Evolutionary conservation across 208 protist genomes (phyloP).

Genomic region (Trypanosoma cruzi): DNA sequence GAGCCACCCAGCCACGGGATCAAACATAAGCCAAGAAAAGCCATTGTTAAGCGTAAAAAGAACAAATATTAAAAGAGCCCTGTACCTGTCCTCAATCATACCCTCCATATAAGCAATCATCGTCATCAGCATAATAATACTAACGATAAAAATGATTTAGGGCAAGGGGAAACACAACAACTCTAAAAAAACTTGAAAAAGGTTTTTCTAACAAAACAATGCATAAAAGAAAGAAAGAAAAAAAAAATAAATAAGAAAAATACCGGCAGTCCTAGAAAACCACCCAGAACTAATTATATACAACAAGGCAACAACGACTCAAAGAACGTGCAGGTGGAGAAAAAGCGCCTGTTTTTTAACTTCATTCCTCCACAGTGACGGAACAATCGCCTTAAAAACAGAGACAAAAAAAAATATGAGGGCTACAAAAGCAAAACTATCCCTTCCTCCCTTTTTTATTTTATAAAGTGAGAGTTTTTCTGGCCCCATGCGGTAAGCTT

Average conservation of each 20-base stretch:
- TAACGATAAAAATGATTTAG: slow-evolving; percentile 3
- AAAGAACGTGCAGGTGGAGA: too few species aligned
- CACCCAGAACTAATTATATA: too few species aligned
- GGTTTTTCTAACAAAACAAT: neutral
- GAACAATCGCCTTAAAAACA: neutral
- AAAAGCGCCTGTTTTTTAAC: too few species aligned
- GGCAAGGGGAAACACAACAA: slow-evolving; percentile 3
- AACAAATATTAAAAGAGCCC: slow-evolving; percentile 79
- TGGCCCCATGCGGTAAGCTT: slow-evolving; percentile 10
- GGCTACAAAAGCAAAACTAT: slow-evolving; percentile 5
- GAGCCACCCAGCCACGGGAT: slow-evolving; percentile 75
- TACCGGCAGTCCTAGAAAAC: too few species aligned
- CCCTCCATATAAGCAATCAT: neutral
- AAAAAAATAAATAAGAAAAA: too few species aligned
- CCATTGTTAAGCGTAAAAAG: slow-evolving; percentile 88
- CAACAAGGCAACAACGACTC: too few species aligned
- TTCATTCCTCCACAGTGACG: too few species aligned
- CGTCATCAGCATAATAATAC: slow-evolving; percentile 13
- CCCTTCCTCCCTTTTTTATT: neutral
- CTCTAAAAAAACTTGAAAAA: neutral
- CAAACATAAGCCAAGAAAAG: slow-evolving; percentile 90
- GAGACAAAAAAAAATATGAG: slow-evolving; percentile 6
- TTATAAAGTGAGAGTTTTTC: slow-evolving; percentile 19
- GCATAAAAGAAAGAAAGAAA: neutral
- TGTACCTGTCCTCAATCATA: slow-evolving; percentile 57